These are phyloP conservation scores for Eimeria tenella DNA, from an alignment of 169 alveolate genomes.

Conservation along the genomic window DNA sequence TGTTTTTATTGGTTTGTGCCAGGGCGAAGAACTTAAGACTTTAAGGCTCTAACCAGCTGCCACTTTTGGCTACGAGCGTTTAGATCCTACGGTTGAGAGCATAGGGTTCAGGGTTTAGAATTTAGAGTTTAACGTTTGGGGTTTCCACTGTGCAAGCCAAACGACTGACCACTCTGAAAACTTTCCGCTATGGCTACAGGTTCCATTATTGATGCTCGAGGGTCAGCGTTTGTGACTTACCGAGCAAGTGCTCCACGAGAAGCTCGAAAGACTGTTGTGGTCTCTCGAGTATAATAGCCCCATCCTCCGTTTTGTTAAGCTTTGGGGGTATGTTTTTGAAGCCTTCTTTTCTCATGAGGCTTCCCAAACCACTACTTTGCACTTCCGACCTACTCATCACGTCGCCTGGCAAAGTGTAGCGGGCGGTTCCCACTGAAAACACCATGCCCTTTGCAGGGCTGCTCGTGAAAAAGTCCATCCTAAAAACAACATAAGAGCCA, in stretches of 20 bases:
- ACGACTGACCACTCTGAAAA: no score
- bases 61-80: no score
- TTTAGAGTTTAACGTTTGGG: not conserved
- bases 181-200: no score
- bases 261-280: constrained; percentile 64
- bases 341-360: constrained; percentile 66
- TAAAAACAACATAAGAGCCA: not conserved
- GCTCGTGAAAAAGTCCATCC: constrained; percentile 46
- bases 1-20: no score
- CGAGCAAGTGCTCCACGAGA: constrained; percentile 72
- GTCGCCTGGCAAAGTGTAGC: constrained; percentile 53
- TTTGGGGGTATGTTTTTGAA: constrained; percentile 74
- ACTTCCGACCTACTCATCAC: constrained; percentile 65
- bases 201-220: no score
- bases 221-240: constrained; percentile 6
- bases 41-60: no score
- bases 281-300: constrained; percentile 48
- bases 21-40: no score
- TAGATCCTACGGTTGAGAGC: not conserved
- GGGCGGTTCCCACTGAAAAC: constrained; percentile 16
- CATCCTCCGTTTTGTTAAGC: constrained; percentile 41
- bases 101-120: not conserved
- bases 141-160: no score
- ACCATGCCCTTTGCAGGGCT: constrained; percentile 31
- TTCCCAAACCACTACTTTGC: constrained; percentile 62